Base-by-base conservation (phyloP, 2,329 filamentous ascomycete genomes). In the Botryosphaeria dothidea region DNA sequence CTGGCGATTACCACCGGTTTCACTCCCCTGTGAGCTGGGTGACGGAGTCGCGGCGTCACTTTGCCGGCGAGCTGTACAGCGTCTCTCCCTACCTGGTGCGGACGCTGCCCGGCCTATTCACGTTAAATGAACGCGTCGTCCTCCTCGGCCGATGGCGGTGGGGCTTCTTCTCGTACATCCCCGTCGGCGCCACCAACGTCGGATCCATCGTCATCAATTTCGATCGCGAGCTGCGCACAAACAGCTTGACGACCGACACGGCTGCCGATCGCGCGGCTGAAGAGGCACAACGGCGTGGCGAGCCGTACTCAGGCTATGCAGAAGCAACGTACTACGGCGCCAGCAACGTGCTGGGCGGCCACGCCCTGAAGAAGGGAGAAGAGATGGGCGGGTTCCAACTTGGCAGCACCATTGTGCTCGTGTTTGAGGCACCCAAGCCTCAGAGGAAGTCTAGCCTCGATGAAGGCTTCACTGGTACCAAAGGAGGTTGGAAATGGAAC, bases 361-460 rank as follows among this genome's bases (percentile, higher is more conserved):
- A 98, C 75, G 90, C 94, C 1, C 81, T 99, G 64, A 87, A 89
- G 68, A 85, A 91, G 49, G 95, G 95, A 38, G 94, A 98, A 75
- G 95, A 99, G 79, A 98, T 99, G 93, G 95, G 95, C 63, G 96
- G 95, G 0, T 99, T 99, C 80, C 92, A 96, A 81, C 84, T 99
- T 3, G 95, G 95, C 21, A 97, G 92, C 76, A 97, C 94, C 1
- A 89, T 99, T 69, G 95, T 99, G 43, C 83, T 99, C 61, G 93
- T 99, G 0, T 99, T 99, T 74, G 96, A 99, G 80, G 95, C 95
- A 13, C 95, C 95, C 0, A 87, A 89, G 70, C 86, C 86, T 15
- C 72, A 78, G 29, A 75, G 83, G 49, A 82, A 83, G 58, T 49
- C 56, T 11, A 62, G 46, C 15, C 49, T 65, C 11, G 87, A 90